These are phyloP conservation scores for Pilatotrama ljubarskyi DNA, from an alignment of 768 basidiomycete species.

Conservation along the genomic window DNA sequence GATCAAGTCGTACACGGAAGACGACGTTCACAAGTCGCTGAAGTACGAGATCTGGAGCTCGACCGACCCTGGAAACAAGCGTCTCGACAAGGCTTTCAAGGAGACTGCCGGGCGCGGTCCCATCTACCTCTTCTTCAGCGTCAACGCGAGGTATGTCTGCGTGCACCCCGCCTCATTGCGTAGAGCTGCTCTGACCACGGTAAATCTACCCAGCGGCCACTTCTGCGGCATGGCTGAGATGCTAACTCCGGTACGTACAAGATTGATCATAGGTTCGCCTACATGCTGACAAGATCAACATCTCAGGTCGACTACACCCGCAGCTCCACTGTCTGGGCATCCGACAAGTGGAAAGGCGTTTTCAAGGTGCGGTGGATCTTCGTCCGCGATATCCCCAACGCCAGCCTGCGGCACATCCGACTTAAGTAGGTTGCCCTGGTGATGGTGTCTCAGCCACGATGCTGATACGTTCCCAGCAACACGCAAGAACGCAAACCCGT, in stretches of 20 bases:
- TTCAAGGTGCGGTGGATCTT: slow-evolving; percentile 99
- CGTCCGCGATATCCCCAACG: slow-evolving; percentile 92
- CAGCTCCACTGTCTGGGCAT: slow-evolving; percentile 97
- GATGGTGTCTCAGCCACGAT: not conserved
- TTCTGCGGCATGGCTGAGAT: slow-evolving; percentile 99
- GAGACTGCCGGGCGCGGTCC: slow-evolving; percentile 91
- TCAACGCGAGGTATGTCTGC: slow-evolving; percentile 72
- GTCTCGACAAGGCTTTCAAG: slow-evolving; percentile 96
- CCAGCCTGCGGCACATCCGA: slow-evolving; percentile 85
- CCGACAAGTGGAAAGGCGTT: slow-evolving; percentile 99
- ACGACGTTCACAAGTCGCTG: slow-evolving; percentile 97
- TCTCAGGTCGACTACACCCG: slow-evolving; percentile 84
- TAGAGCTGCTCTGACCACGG: not conserved
- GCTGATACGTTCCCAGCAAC: slow-evolving; percentile 54
- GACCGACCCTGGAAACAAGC: slow-evolving; percentile 95
- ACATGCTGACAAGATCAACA: not conserved
- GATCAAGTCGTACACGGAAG: slow-evolving; percentile 99
- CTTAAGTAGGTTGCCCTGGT: slow-evolving; percentile 56
- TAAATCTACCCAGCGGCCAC: slow-evolving; percentile 63
- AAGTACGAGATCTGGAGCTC: slow-evolving; percentile 99
- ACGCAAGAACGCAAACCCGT: slow-evolving; percentile 98
- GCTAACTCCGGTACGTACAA: slow-evolving; percentile 76
- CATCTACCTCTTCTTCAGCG: slow-evolving; percentile 98
- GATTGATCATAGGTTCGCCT: not conserved
- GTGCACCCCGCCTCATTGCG: not conserved